phyloP scores from a whole-genome alignment of 148 eudicot genomes.

The Amaranthus hypochondriacus region DNA sequence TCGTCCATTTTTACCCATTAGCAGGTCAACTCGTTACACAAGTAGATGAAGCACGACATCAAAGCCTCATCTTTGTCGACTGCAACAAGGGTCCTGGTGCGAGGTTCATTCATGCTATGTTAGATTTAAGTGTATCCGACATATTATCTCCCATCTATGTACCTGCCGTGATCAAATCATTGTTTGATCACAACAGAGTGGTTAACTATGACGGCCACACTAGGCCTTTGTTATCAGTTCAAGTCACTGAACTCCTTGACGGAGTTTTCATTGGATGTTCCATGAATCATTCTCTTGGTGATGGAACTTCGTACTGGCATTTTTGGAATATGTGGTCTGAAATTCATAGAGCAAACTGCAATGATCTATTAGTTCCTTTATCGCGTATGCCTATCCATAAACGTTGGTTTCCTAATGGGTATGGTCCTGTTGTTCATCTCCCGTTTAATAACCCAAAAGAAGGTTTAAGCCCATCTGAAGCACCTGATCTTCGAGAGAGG shows the following conservation, averaged over 20 bases:
- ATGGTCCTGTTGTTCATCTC: conserved; percentile 14
- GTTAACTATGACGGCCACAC: conserved; percentile 33
- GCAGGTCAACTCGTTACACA: conserved; percentile 6
- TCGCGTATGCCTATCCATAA: conserved; percentile 6
- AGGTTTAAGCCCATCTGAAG: conserved; percentile 19
- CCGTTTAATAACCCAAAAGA: conserved; percentile 24
- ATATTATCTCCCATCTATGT: background rate
- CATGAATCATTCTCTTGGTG: conserved; percentile 40
- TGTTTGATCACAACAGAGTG: conserved; percentile 18
- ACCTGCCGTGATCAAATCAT: conserved; percentile 20
- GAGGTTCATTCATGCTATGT: background rate
- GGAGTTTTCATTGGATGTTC: conserved; percentile 51
- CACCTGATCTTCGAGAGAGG: conserved; percentile 35
- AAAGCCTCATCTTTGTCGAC: background rate
- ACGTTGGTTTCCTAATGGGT: conserved; percentile 22
- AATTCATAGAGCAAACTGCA: conserved; percentile 10
- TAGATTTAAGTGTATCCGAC: background rate
- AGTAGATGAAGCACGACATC: background rate
- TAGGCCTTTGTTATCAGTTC: conserved; percentile 34
- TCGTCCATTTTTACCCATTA: conserved; percentile 12
- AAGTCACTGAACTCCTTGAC: conserved; percentile 44
- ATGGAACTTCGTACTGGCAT: conserved; percentile 55
- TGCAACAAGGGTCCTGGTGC: conserved; percentile 19
- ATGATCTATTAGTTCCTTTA: background rate
- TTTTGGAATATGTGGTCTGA: conserved; percentile 43